Conservation (phyloP, 306 rosid species). For the Lablab purpureus region DNA sequence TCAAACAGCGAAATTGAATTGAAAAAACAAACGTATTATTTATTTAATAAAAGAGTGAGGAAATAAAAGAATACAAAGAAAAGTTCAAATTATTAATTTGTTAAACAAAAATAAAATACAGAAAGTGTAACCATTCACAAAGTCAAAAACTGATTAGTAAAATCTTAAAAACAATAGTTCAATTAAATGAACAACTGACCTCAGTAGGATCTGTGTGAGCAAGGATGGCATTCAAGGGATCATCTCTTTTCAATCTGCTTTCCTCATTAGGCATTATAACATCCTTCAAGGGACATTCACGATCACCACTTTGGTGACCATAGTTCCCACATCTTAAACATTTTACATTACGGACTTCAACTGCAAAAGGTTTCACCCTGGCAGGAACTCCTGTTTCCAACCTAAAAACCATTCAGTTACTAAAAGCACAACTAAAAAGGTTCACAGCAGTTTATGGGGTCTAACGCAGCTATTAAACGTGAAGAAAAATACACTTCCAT, state of each 20-base stretch:
- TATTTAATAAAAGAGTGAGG: conserved; percentile 24
- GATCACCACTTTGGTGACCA: conserved; percentile 99
- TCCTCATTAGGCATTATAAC: conserved; percentile 91
- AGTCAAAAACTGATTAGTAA: conserved; percentile 22
- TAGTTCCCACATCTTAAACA: conserved; percentile 86
- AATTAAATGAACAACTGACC: conserved; percentile 56
- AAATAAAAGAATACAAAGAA: background rate
- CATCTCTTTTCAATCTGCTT: conserved; percentile 90
- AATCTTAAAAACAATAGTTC: conserved; percentile 25
- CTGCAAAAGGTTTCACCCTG: conserved; percentile 91
- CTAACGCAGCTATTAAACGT: conserved; percentile 33
- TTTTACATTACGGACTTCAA: conserved; percentile 94
- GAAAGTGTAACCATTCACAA: conserved; percentile 14
- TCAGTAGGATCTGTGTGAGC: conserved; percentile 81
- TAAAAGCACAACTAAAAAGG: conserved; percentile 32
- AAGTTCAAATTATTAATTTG: conserved; percentile 35
- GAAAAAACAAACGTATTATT: conserved; percentile 11
- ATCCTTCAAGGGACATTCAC: conserved; percentile 96
- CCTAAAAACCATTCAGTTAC: conserved; percentile 60
- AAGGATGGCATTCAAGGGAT: conserved; percentile 89
- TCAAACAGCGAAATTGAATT: conserved; percentile 6
- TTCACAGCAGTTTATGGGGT: conserved; percentile 17
- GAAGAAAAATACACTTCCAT: conserved; percentile 13
- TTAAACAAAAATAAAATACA: background rate
- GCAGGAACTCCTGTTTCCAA: conserved; percentile 87